Evolutionary conservation across 1,139 yeast genomes (phyloP).

Genomic region (Taphrina betulina): DNA sequence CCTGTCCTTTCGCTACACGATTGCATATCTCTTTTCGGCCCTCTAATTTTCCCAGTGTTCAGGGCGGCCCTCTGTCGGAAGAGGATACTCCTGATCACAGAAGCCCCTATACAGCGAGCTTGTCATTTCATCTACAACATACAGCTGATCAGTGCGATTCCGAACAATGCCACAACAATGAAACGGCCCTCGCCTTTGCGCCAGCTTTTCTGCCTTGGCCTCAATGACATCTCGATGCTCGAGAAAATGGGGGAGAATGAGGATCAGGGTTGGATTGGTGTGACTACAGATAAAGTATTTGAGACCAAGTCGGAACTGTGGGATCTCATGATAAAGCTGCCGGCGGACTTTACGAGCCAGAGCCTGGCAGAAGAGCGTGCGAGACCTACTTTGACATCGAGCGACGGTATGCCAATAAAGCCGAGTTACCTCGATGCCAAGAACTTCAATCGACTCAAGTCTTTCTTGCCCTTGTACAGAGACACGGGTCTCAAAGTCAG

Average conservation of each 20-base stretch:
- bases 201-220: conserved; percentile 17
- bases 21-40: conserved; percentile 16
- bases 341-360: background rate
- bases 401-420: conserved; percentile 1
- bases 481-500: conserved; percentile 12
- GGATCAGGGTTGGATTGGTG: conserved; percentile 12
- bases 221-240: background rate
- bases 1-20: conserved; percentile 17
- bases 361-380: conserved; percentile 4
- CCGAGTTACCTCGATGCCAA: conserved; percentile 13
- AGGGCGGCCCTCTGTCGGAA: conserved; percentile 16
- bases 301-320: conserved; percentile 11
- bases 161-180: conserved; percentile 18
- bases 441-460: conserved; percentile 1
- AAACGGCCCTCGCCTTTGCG: conserved; percentile 10
- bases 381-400: background rate
- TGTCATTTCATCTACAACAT: conserved; percentile 21
- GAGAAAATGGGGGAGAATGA: background rate
- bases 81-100: conserved; percentile 5
- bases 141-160: conserved; percentile 17
- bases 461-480: conserved; percentile 15
- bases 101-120: conserved; percentile 13
- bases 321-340: conserved; percentile 13
- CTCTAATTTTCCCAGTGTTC: conserved; percentile 12
- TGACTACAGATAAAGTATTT: conserved; percentile 8